Evolutionary conservation across 2,329 filamentous ascomycete species (phyloP).

Genomic region (Diplocarpon mali): DNA sequence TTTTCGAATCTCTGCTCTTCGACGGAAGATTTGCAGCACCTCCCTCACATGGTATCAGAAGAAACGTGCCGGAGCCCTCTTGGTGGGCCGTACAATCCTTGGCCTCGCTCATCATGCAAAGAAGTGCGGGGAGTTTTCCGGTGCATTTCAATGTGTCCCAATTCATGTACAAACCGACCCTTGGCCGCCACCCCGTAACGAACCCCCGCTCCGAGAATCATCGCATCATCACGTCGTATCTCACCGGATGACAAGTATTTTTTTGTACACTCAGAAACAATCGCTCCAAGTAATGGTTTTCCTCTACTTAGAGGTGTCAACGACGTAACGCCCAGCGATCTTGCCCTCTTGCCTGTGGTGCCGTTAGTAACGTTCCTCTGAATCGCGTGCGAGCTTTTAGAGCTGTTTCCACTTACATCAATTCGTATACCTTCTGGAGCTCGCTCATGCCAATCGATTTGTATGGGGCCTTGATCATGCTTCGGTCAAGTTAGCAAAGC

Average conservation of each 20-base stretch:
- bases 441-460: conserved; percentile 76
- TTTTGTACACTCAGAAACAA: no score
- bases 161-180: no score
- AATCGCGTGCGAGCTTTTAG: background rate
- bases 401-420: conserved; percentile 40
- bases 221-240: background rate
- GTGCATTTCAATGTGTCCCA: no score
- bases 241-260: background rate
- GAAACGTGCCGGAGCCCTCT: no score
- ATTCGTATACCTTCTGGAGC: conserved; percentile 67
- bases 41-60: no score
- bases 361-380: no score
- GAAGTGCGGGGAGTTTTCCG: no score
- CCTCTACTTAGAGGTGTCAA: conserved; percentile 57
- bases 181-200: background rate
- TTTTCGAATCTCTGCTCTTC: no score
- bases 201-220: background rate
- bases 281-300: no score
- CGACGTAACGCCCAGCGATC: conserved; percentile 69
- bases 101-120: no score
- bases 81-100: no score
- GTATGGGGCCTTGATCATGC: conserved; percentile 66
- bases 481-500: background rate
- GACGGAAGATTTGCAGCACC: no score
- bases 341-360: conserved; percentile 49